These are phyloP conservation scores for Dioszegia crocea DNA, from an alignment of 768 basidiomycete genomes.

Conservation along the genomic window DNA sequence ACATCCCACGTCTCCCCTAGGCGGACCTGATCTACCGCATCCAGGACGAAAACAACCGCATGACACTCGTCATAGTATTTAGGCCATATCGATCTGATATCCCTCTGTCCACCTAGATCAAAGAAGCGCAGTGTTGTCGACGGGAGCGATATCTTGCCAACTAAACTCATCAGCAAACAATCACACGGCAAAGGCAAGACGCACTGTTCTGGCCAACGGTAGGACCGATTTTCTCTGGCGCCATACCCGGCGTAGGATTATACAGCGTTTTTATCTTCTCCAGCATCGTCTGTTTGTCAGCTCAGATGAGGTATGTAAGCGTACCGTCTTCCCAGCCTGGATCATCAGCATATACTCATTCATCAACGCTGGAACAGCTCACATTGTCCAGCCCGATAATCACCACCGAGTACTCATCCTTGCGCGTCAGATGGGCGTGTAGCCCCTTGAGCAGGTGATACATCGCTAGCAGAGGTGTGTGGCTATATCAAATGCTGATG, in stretches of 20 bases:
- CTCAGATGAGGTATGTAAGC: background rate
- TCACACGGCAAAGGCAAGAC: conserved; percentile 41
- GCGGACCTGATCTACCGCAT: conserved; percentile 80
- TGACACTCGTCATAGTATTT: conserved; percentile 93
- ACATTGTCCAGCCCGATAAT: conserved; percentile 66
- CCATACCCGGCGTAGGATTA: conserved; percentile 77
- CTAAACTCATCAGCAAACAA: conserved; percentile 51
- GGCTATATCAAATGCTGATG: too few species aligned
- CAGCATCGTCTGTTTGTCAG: conserved; percentile 63
- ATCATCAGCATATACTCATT: conserved; percentile 5
- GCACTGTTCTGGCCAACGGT: conserved; percentile 97
- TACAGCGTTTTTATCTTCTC: conserved; percentile 93
- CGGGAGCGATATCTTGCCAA: conserved; percentile 86
- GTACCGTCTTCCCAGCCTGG: background rate
- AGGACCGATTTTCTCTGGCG: conserved; percentile 88
- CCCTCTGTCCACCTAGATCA: conserved; percentile 91
- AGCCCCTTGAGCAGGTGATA: conserved; percentile 91
- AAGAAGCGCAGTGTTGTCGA: conserved; percentile 94
- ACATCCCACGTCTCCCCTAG: conserved; percentile 94
- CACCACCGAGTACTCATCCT: conserved; percentile 83
- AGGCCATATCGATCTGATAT: conserved; percentile 91
- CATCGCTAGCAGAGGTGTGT: conserved; percentile 54
- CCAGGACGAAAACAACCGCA: conserved; percentile 91
- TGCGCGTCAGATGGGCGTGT: conserved; percentile 79
- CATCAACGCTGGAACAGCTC: conserved; percentile 33